Conservation (phyloP, 1,284 basidiomycete species). For the Cryptococcus amylolentus region DNA sequence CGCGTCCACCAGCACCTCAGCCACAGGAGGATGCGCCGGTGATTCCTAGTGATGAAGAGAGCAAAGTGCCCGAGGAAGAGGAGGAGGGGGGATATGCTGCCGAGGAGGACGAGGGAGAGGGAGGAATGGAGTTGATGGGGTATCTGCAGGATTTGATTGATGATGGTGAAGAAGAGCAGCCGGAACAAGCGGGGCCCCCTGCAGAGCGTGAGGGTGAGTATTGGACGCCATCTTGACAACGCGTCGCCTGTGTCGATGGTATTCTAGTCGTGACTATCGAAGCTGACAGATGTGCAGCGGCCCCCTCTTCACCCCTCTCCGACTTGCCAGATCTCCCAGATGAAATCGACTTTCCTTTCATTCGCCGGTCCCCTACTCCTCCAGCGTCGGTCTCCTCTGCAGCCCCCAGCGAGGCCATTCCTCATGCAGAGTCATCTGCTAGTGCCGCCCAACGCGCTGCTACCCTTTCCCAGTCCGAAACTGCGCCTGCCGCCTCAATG, state of each 20-base stretch:
- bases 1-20: background rate
- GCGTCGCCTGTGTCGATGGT: too few relatives aligned
- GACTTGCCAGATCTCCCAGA: conserved; percentile 23
- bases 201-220: background rate
- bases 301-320: conserved; percentile 16
- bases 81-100: conserved; percentile 6
- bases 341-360: conserved; percentile 4
- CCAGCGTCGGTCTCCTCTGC: background rate
- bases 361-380: background rate
- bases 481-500: background rate
- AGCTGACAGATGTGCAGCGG: too few relatives aligned
- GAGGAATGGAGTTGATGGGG: conserved; percentile 13
- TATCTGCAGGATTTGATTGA: conserved; percentile 4
- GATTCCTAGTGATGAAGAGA: background rate
- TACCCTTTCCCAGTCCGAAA: background rate
- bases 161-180: conserved; percentile 4
- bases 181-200: background rate
- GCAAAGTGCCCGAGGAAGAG: background rate
- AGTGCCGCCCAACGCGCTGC: conserved; percentile 7
- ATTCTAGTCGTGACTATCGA: too few relatives aligned
- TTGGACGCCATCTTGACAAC: background rate
- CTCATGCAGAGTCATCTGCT: conserved; percentile 15
- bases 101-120: conserved; percentile 11
- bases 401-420: background rate
- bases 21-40: background rate